Conservation (phyloP, 139 green algal species). For the Chlamydomonas incerta region DNA sequence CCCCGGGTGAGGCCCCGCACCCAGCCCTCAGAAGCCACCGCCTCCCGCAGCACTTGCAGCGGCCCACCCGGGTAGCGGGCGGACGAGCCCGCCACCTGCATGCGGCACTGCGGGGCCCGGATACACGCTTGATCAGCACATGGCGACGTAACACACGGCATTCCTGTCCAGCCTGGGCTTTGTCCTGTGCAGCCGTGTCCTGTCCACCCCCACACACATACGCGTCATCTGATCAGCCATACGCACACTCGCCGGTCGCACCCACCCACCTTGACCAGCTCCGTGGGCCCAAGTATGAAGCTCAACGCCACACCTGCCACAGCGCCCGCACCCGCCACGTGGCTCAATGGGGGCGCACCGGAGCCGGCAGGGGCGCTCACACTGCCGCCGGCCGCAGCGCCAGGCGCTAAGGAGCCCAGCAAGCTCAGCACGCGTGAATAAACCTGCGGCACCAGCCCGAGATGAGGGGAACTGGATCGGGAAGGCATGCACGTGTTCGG, state of each 20-base stretch:
- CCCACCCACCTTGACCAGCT: conserved; percentile 79
- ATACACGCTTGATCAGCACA: too few relatives aligned
- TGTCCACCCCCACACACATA: too few relatives aligned
- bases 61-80: conserved; percentile 10
- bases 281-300: conserved; percentile 75
- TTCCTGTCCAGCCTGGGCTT: too few relatives aligned
- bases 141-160: too few relatives aligned
- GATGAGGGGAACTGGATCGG: neutral
- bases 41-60: conserved; percentile 21
- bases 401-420: neutral
- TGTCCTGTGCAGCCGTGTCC: too few relatives aligned
- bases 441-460: neutral
- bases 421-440: conserved; percentile 18
- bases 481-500: too few relatives aligned
- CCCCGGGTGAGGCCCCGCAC: conserved; percentile 69
- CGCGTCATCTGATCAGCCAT: too few relatives aligned
- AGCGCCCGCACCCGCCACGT: conserved; percentile 56
- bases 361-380: neutral
- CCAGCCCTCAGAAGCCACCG: conserved; percentile 40
- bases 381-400: too few relatives aligned
- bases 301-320: conserved; percentile 72
- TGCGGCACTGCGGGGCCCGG: conserved; percentile 36
- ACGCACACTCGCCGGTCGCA: too few relatives aligned
- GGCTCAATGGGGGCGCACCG: neutral
- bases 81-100: conserved; percentile 37